These are phyloP conservation scores for Capsella rubella DNA, from an alignment of 441 rosid genomes.

Conservation along the genomic window DNA sequence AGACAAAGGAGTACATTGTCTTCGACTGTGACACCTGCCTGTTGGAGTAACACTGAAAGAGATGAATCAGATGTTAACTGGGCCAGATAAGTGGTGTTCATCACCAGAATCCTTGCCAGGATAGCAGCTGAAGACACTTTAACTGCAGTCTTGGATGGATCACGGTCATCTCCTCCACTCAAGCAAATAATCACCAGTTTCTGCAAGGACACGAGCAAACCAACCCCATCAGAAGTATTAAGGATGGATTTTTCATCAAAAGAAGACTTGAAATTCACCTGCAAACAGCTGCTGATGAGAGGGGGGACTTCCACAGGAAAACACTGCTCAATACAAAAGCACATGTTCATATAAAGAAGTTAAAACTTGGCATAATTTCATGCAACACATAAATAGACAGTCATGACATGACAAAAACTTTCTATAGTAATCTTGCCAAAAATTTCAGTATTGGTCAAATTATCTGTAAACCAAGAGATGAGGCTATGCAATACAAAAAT, in stretches of 20 bases:
- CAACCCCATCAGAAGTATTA: slow-evolving; percentile 14
- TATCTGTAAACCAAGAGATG: slow-evolving; percentile 17
- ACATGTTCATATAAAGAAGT: slow-evolving; percentile 25
- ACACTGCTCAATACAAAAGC: slow-evolving; percentile 61
- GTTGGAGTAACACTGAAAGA: slow-evolving; percentile 74
- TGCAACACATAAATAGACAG: slow-evolving; percentile 5
- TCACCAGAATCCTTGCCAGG: slow-evolving; percentile 94
- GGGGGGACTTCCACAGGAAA: slow-evolving; percentile 91
- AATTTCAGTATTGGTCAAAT: slow-evolving; percentile 8
- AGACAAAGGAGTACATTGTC: slow-evolving; percentile 88
- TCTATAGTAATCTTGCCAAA: slow-evolving; percentile 5
- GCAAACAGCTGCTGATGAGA: slow-evolving; percentile 79
- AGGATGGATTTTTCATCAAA: slow-evolving; percentile 21
- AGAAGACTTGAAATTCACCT: slow-evolving; percentile 53
- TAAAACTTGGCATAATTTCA: slow-evolving; percentile 16
- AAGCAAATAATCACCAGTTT: slow-evolving; percentile 84
- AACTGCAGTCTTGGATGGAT: slow-evolving; percentile 87
- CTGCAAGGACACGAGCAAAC: slow-evolving; percentile 50
- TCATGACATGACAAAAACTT: background rate
- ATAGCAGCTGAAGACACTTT: slow-evolving; percentile 87
- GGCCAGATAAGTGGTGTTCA: slow-evolving; percentile 86
- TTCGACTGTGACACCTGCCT: slow-evolving; percentile 69
- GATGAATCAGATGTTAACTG: slow-evolving; percentile 91
- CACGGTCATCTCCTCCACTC: slow-evolving; percentile 87
- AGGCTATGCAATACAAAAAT: slow-evolving; percentile 8